phyloP scores from a whole-genome alignment of 1,284 basidiomycete species.

The Sporisorium iseilematis-ciliati region DNA sequence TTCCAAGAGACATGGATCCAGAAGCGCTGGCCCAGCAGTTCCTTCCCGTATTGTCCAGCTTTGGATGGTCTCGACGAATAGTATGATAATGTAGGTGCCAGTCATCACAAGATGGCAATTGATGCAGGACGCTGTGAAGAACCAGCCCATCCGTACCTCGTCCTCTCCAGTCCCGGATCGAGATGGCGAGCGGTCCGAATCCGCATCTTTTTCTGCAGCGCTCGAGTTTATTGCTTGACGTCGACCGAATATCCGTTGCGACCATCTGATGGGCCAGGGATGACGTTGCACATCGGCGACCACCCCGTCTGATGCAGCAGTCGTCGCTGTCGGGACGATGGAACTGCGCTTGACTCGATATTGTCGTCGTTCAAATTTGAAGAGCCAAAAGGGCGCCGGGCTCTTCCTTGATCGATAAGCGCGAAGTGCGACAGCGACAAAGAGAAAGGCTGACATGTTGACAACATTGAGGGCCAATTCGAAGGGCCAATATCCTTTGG shows the following conservation, averaged over 20 bases:
- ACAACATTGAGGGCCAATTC: constrained; percentile 15
- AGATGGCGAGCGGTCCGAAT: too few relatives aligned
- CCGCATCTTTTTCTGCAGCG: background rate
- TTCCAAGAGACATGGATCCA: constrained; percentile 17
- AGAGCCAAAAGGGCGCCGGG: constrained; percentile 26
- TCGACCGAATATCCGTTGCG: background rate
- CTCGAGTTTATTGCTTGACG: background rate
- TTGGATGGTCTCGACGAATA: constrained; percentile 14
- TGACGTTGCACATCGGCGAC: too few relatives aligned
- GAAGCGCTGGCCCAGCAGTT: background rate
- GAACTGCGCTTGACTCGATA: constrained; percentile 6
- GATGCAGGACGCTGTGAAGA: constrained; percentile 38
- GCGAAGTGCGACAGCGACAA: constrained; percentile 20
- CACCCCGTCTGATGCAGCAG: background rate
- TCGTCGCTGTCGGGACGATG: too few relatives aligned
- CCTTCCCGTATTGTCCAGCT: constrained; percentile 5
- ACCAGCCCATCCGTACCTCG: constrained; percentile 15
- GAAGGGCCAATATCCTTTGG: constrained; percentile 27
- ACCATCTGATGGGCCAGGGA: background rate
- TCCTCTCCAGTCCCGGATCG: background rate
- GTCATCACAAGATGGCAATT: constrained; percentile 36
- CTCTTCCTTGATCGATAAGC: constrained; percentile 19
- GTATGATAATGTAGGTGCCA: constrained; percentile 12
- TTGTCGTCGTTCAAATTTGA: constrained; percentile 21
- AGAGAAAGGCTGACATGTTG: constrained; percentile 21